Base-by-base conservation (phyloP, 2,329 filamentous ascomycete genomes). In the Nothopassalora personata region DNA sequence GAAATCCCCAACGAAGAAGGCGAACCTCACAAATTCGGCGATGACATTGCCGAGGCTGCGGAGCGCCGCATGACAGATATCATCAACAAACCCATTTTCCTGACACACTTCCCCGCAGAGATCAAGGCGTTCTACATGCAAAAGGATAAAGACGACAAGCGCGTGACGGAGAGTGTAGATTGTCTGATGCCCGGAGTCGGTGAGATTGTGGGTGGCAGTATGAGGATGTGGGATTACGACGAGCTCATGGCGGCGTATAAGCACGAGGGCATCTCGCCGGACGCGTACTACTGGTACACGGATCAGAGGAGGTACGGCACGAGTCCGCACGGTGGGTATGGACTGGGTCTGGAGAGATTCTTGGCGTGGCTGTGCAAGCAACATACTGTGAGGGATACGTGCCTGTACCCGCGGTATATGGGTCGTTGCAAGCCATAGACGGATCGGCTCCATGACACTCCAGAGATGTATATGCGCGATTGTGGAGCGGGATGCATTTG, bases 51-150 rank as follows among this genome's bases (percentile, higher is more conserved):
- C 66, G 94, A 97, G 77, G 94, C 94, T 11, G 94, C 94, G 11
- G 94, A 99, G 83, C 89, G 94, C 69, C 85, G 82, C 73, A 99
- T 99, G 94, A 97, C 93, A 1, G 94, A 99, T 74, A 89, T 88
- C 68, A 96, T 99, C 81, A 94, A 95, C 85, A 81, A 85, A 56
- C 94, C 94, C 62, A 96, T 99, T 75, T 90, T 97, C 80, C 83
- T 97, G 46, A 97, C 93, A 2, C 93, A 97, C 78, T 99, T 99
- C 85, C 94, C 94, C 19, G 87, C 87, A 60, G 91, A 93, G 79
- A 96, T 99, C 82, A 99, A 99, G 82, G 89, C 94, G 1, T 99
- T 99, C 76, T 99, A 99, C 83, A 99, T 99, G 94, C 88, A 92
- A 77, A 92, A 88, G 77, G 94, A 93, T 68, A 80, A 82, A 47